A percentile compares a stretch with the other conserved stretches of the same genome.
phyloP scores from a whole-genome alignment of 371 early-diverging fungal species.

The Mucor circinelloides region DNA sequence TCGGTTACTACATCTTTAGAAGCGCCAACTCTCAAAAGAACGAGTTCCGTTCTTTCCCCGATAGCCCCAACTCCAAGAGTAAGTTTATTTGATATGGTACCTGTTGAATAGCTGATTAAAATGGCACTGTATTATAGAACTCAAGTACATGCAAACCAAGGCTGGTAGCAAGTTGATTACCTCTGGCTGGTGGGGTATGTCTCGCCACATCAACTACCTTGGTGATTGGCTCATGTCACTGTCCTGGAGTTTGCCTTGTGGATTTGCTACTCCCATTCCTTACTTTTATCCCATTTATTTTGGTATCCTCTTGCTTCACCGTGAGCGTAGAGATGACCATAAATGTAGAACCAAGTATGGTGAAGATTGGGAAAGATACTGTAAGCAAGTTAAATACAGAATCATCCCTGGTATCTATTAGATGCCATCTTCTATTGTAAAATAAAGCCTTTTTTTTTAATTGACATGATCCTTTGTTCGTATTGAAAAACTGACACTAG shows the following conservation, averaged over 20 bases:
- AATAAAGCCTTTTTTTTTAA: neutral
- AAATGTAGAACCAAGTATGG: conserved; percentile 90
- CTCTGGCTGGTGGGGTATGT: conserved; percentile 93
- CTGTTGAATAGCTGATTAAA: neutral
- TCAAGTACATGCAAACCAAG: conserved; percentile 82
- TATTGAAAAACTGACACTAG: neutral
- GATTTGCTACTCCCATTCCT: conserved; percentile 70
- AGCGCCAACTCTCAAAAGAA: conserved; percentile 92
- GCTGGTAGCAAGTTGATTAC: conserved; percentile 81
- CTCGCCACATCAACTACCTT: conserved; percentile 92
- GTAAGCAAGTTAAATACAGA: conserved; percentile 78
- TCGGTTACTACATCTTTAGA: conserved; percentile 88
- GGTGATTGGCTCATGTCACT: conserved; percentile 89
- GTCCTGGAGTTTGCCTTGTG: conserved; percentile 79
- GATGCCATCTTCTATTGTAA: neutral
- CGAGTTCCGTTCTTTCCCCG: conserved; percentile 80
- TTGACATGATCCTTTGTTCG: neutral
- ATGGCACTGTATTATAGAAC: conserved; percentile 39
- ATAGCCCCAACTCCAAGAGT: conserved; percentile 67
- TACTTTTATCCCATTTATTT: conserved; percentile 95
- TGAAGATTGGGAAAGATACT: conserved; percentile 91
- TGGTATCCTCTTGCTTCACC: conserved; percentile 85
- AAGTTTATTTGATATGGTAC: conserved; percentile 12
- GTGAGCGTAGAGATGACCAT: conserved; percentile 87
- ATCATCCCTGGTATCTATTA: conserved; percentile 73